A percentile compares a stretch with the other conserved stretches of the same genome.
Evolutionary conservation across 2,329 filamentous ascomycete genomes (phyloP).

Genomic region (Trichoderma simmonsii): DNA sequence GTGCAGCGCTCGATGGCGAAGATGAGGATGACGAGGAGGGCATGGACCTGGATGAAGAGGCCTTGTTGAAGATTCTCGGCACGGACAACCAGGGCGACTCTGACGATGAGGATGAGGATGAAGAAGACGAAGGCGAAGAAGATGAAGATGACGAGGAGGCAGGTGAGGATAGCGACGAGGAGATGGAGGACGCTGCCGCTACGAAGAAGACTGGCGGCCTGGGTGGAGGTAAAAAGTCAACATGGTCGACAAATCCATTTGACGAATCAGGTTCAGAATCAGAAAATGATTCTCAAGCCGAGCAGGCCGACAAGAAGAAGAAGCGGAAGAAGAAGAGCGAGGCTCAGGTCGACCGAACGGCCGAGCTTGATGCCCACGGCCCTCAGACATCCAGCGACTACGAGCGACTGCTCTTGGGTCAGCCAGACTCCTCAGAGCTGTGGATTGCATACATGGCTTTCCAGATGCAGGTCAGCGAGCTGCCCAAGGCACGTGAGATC

Average conservation of each 20-base stretch:
- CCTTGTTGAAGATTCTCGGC: conserved; percentile 43
- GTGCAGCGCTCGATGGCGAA: conserved; percentile 44
- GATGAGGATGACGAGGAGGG: conserved; percentile 47
- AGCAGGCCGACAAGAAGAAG: conserved; percentile 43
- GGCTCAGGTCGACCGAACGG: conserved; percentile 83
- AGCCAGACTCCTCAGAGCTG: conserved; percentile 87
- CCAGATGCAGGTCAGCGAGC: conserved; percentile 87
- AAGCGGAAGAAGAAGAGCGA: conserved; percentile 74
- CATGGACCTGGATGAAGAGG: conserved; percentile 46
- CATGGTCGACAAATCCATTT: conserved; percentile 76
- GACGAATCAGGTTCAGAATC: conserved; percentile 56
- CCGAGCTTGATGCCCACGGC: conserved; percentile 83
- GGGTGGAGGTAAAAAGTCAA: conserved; percentile 69
- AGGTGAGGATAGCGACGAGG: conserved; percentile 36
- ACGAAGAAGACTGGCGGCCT: conserved; percentile 33
- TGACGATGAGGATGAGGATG: conserved; percentile 32
- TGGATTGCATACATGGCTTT: conserved; percentile 99
- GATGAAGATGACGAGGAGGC: conserved; percentile 44
- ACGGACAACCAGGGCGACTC: conserved; percentile 45
- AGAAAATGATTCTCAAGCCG: conserved; percentile 35
- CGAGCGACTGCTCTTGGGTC: conserved; percentile 85
- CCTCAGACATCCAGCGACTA: conserved; percentile 90
- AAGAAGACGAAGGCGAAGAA: conserved; percentile 24
- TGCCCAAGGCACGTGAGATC: conserved; percentile 82
- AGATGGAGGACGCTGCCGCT: conserved; percentile 38